Conservation (phyloP, 805 yeast species). For the Sugiyamaella smithiae region DNA sequence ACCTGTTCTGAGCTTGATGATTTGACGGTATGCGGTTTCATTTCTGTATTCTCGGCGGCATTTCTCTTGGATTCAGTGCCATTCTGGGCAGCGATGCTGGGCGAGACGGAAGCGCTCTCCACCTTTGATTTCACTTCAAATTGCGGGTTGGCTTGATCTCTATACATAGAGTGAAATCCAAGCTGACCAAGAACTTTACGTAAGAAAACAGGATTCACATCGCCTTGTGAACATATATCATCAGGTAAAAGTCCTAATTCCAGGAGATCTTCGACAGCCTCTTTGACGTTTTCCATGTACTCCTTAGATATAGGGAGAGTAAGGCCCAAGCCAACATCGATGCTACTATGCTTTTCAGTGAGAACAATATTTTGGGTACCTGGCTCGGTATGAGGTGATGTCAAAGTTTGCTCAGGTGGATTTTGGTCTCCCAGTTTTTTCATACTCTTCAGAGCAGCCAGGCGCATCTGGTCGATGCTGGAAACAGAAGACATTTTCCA, state of each 20-base stretch:
- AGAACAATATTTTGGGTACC: too few relatives aligned
- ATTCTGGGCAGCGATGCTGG: neutral
- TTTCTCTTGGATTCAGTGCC: neutral
- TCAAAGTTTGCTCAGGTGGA: too few relatives aligned
- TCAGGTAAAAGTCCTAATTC: constrained; percentile 25
- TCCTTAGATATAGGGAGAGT: too few relatives aligned
- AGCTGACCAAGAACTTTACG: neutral
- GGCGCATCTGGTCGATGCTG: constrained; percentile 18
- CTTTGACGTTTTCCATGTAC: neutral
- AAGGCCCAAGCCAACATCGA: too few relatives aligned
- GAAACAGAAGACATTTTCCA: constrained; percentile 1
- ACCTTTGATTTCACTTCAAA: neutral
- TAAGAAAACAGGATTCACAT: neutral
- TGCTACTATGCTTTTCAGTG: too few relatives aligned
- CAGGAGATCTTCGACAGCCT: constrained; percentile 24
- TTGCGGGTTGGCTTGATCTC: neutral
- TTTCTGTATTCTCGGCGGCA: neutral
- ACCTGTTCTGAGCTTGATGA: neutral
- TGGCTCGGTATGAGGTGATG: too few relatives aligned
- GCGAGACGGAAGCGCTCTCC: neutral
- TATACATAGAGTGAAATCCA: neutral
- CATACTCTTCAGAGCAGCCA: constrained; percentile 21
- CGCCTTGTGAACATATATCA: neutral
- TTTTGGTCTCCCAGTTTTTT: too few relatives aligned
- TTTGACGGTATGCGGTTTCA: neutral